A percentile compares a stretch with the other conserved stretches of the same genome.
Conservation (phyloP, 2,329 filamentous ascomycete genomes). For the Pseudogymnoascus sp. region DNA sequence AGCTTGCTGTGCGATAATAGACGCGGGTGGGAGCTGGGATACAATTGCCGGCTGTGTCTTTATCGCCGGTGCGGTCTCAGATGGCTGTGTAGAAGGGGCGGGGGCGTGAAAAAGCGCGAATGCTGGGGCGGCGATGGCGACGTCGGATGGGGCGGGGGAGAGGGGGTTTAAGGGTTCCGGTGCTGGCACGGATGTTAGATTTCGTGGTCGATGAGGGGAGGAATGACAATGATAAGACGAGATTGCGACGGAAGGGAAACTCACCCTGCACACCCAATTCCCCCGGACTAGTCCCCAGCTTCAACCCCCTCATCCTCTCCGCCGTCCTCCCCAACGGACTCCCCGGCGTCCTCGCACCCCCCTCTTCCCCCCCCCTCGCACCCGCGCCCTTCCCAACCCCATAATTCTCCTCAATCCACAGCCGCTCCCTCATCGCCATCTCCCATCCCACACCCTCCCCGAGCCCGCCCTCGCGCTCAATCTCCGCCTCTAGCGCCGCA, state of each 20-base stretch:
- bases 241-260: constrained; percentile 35
- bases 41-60: constrained; percentile 1
- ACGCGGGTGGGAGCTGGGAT: constrained; percentile 22
- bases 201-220: constrained; percentile 33
- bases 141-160: constrained; percentile 17
- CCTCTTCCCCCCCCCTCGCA: constrained; percentile 24
- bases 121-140: constrained; percentile 14
- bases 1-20: constrained; percentile 21
- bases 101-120: constrained; percentile 19
- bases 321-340: constrained; percentile 63
- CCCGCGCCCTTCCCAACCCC: constrained; percentile 23
- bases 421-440: constrained; percentile 75
- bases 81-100: not conserved
- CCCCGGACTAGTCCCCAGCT: constrained; percentile 62
- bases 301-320: constrained; percentile 66
- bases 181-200: constrained; percentile 29
- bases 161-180: not conserved
- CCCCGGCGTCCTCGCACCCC: constrained; percentile 53
- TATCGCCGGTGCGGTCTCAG: not conserved
- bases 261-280: constrained; percentile 52
- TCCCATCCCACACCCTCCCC: constrained; percentile 73
- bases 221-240: constrained; percentile 44
- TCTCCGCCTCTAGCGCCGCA: constrained; percentile 67
- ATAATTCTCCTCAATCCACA: constrained; percentile 81
- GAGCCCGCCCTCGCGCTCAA: constrained; percentile 66